Percentiles rank a stretch among this genome's conserved stretches.
phyloP scores from a whole-genome alignment of 108 stramenopile species.

The Pseudonitzschia multiseries region DNA sequence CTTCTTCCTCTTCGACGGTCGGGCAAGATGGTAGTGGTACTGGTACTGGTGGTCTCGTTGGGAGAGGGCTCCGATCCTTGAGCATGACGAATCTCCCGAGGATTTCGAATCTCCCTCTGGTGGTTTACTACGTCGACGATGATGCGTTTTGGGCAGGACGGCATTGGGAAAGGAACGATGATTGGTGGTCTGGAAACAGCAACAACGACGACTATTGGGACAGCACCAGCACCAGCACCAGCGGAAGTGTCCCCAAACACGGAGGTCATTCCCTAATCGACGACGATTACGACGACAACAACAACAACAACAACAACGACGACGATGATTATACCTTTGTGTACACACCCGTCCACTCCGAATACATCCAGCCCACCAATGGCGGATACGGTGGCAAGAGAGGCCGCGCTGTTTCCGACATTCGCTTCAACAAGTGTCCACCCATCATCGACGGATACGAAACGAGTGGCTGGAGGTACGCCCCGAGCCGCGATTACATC shows the following conservation, averaged over 20 bases:
- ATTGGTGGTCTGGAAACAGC: background rate
- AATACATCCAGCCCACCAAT: background rate
- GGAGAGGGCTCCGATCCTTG: no score
- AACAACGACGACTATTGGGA: background rate
- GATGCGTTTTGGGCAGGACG: no score
- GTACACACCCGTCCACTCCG: background rate
- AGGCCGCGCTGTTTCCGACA: background rate
- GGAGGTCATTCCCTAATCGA: background rate
- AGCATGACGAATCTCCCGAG: no score
- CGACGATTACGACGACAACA: no score
- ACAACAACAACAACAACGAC: no score
- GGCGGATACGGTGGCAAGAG: slow-evolving; percentile 7
- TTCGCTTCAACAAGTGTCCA: slow-evolving; percentile 11
- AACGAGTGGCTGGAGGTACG: background rate
- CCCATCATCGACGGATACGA: slow-evolving; percentile 12
- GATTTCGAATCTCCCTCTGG: no score
- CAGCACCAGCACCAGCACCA: background rate
- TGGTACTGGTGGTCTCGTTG: no score
- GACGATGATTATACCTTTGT: slow-evolving; percentile 6
- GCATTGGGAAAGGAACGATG: background rate
- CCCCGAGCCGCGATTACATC: slow-evolving; percentile 10
- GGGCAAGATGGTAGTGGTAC: no score
- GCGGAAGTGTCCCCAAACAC: background rate
- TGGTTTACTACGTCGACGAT: no score
- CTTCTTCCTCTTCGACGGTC: no score